Conservation (phyloP, 306 rosid species). For the Hylodesmum podocarpum region DNA sequence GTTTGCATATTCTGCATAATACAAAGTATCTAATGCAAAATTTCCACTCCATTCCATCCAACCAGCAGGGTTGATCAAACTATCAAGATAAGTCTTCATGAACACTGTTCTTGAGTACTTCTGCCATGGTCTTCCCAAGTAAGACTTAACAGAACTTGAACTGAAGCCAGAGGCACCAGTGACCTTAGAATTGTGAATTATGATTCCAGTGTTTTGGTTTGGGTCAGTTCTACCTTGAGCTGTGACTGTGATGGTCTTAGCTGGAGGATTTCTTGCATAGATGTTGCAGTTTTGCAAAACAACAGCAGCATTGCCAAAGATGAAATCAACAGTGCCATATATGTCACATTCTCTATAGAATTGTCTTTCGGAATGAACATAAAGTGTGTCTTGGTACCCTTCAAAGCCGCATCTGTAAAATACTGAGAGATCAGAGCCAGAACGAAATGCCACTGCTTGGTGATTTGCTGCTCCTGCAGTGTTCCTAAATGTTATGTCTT, state of each 20-base stretch:
- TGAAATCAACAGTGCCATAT: slow-evolving; percentile 81
- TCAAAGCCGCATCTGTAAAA: slow-evolving; percentile 70
- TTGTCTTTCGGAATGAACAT: slow-evolving; percentile 69
- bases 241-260: slow-evolving; percentile 57
- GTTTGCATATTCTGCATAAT: slow-evolving; percentile 65
- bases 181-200: slow-evolving; percentile 54
- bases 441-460: slow-evolving; percentile 86
- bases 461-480: slow-evolving; percentile 75
- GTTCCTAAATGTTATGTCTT: slow-evolving; percentile 74
- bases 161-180: slow-evolving; percentile 45
- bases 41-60: slow-evolving; percentile 72
- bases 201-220: slow-evolving; percentile 75
- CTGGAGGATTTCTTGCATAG: slow-evolving; percentile 57
- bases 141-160: slow-evolving; percentile 41
- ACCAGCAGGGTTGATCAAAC: slow-evolving; percentile 63
- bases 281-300: slow-evolving; percentile 77
- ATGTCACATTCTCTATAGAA: slow-evolving; percentile 76
- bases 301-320: slow-evolving; percentile 76
- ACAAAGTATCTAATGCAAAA: slow-evolving; percentile 63
- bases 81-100: slow-evolving; percentile 58
- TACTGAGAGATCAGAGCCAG: slow-evolving; percentile 78
- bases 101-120: slow-evolving; percentile 65
- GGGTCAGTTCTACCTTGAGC: slow-evolving; percentile 77
- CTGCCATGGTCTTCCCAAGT: slow-evolving; percentile 71
- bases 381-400: slow-evolving; percentile 82